Conservation (phyloP, 768 basidiomycete genomes). For the Pulveroboletus ravenelii region DNA sequence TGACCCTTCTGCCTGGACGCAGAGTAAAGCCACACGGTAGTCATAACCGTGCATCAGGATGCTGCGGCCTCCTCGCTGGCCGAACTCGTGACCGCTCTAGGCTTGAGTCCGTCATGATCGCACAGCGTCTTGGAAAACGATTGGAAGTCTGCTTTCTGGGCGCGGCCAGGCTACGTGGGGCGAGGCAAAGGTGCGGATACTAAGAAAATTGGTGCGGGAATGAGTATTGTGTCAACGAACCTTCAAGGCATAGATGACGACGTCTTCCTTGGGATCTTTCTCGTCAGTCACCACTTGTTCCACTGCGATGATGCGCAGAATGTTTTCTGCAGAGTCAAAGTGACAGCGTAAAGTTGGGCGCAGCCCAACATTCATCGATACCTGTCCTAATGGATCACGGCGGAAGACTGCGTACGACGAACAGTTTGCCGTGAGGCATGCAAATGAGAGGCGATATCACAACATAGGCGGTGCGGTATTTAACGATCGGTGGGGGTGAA, state of each 20-base stretch:
- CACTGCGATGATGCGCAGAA: conserved; percentile 51
- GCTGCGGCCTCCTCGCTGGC: conserved; percentile 5
- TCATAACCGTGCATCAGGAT: conserved; percentile 10
- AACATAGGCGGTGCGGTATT: conserved; percentile 5
- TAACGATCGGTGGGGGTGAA: conserved; percentile 17
- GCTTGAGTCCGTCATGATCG: conserved; percentile 32
- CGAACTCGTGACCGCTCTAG: conserved; percentile 2
- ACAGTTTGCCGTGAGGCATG: neutral
- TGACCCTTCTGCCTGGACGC: neutral
- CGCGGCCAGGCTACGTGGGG: conserved; percentile 32
- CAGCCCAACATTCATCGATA: conserved; percentile 62
- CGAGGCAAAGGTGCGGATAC: neutral
- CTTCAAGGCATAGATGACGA: conserved; percentile 64
- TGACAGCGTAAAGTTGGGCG: conserved; percentile 52
- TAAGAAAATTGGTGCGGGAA: neutral
- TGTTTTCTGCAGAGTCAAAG: conserved; percentile 51
- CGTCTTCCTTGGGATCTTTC: conserved; percentile 30
- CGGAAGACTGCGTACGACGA: conserved; percentile 49
- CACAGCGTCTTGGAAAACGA: conserved; percentile 46
- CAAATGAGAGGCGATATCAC: neutral
- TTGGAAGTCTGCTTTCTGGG: conserved; percentile 49
- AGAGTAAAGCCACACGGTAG: neutral
- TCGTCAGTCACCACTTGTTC: conserved; percentile 36
- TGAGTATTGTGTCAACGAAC: conserved; percentile 29
- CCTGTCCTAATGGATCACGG: conserved; percentile 65